These are phyloP conservation scores for Chamaecrista fasciculata DNA, from an alignment of 306 rosid genomes.

Conservation along the genomic window DNA sequence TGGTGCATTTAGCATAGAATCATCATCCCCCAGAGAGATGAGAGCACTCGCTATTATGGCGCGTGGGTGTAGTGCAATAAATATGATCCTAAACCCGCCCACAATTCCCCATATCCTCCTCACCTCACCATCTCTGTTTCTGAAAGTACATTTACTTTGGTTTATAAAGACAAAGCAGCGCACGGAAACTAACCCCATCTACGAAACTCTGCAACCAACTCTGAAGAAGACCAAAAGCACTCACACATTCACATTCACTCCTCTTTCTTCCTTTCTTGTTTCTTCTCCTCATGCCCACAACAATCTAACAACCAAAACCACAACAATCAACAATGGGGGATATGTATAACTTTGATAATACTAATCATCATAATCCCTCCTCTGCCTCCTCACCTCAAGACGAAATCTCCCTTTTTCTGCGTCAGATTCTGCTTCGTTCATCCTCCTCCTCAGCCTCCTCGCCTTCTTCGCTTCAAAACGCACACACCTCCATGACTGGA, in stretches of 20 bases:
- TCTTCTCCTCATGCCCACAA: not conserved
- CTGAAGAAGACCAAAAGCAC: not conserved
- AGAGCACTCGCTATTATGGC: not conserved
- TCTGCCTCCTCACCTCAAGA: slow-evolving; percentile 53
- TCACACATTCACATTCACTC: not conserved
- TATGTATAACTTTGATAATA: slow-evolving; percentile 32
- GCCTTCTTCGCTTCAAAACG: slow-evolving; percentile 12
- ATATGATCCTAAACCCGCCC: slow-evolving; percentile 36
- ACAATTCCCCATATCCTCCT: slow-evolving; percentile 34
- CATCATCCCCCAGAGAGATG: not conserved
- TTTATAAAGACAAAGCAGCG: slow-evolving; percentile 22
- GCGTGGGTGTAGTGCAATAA: not conserved
- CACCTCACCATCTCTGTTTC: slow-evolving; percentile 24
- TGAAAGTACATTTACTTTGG: slow-evolving; percentile 27
- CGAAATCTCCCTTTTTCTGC: slow-evolving; percentile 85
- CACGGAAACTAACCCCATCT: slow-evolving; percentile 22
- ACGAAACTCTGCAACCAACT: slow-evolving; percentile 24
- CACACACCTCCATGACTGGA: slow-evolving; percentile 22
- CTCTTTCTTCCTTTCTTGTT: no score
- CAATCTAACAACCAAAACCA: not conserved
- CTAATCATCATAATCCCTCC: slow-evolving; percentile 15
- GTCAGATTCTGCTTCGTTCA: slow-evolving; percentile 75
- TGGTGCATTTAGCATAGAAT: not conserved
- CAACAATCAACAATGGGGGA: slow-evolving; percentile 41
- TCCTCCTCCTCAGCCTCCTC: slow-evolving; percentile 46